A percentile compares a stretch with the other conserved stretches of the same genome.
These are phyloP conservation scores for Zostera marina DNA, from an alignment of 116 monocot genomes.

Conservation along the genomic window DNA sequence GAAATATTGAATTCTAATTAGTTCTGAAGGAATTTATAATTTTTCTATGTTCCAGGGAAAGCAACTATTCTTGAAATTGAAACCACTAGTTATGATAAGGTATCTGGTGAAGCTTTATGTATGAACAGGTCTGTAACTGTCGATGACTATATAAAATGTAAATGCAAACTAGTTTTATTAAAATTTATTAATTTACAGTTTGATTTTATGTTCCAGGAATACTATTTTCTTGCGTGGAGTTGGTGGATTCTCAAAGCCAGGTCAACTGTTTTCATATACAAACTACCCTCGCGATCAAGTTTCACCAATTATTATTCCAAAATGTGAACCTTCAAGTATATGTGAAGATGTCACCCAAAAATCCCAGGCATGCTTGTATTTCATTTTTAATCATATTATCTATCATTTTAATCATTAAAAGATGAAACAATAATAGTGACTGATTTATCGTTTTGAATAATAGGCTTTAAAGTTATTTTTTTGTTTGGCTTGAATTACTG, in stretches of 20 bases:
- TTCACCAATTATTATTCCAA: slow-evolving; percentile 52
- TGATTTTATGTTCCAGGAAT: slow-evolving; percentile 32
- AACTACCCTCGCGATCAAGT: slow-evolving; percentile 55
- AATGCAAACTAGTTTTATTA: not conserved
- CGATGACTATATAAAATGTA: not conserved
- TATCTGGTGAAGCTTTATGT: slow-evolving; percentile 74
- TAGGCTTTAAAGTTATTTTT: too few relatives aligned
- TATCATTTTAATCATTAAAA: not conserved
- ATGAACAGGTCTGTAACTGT: slow-evolving; percentile 52
- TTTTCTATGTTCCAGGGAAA: slow-evolving; percentile 34
- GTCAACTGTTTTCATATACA: slow-evolving; percentile 52
- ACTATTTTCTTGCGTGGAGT: slow-evolving; percentile 65
- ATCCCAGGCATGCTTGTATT: slow-evolving; percentile 38
- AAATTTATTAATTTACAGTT: not conserved
- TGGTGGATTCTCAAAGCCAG: slow-evolving; percentile 89
- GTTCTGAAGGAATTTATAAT: not conserved
- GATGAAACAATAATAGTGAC: not conserved
- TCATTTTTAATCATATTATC: not conserved
- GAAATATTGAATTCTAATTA: not conserved
- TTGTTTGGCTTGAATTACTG: too few relatives aligned
- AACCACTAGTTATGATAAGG: slow-evolving; percentile 65
- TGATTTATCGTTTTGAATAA: not conserved
- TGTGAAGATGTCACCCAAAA: slow-evolving; percentile 51
- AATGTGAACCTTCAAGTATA: slow-evolving; percentile 36
- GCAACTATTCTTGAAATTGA: slow-evolving; percentile 77